Evolutionary conservation across 371 early-diverging fungal species (phyloP), one percentile per base, ranked within the genome.

Genomic region (Batkoa obscura): DNA sequence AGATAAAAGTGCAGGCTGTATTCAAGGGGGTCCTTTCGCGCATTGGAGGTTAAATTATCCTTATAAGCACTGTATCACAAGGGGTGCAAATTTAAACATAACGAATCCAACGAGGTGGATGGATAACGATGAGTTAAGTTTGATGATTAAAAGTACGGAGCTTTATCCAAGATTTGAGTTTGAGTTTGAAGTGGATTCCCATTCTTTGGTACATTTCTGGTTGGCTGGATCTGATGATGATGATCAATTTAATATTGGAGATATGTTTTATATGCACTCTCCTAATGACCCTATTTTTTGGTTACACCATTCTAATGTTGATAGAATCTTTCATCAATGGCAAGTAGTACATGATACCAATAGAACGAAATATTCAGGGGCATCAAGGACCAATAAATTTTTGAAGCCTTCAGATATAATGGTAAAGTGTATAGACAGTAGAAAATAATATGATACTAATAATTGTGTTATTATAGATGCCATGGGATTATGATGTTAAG

Each of bases 201-300:
- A 45, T 23, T 9, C 9, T 8, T 23, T 45, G n/a, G 45, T 45
- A 3, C 45, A 45, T n/a, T 45, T 45, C 15, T 45, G 3, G 4
- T n/a, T 45, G 17, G 45, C 45, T 4, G 45, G 45, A 15, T 45
- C 45, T n/a, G 50, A 31, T 35, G 32, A 50, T 35, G 50, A 50
- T 35, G 32, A 50, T 35, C 9, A 31, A 3, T 50, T 32, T 35
- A 17, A 50, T 37, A 48, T 74, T 23, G 74, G 74, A 43, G 75
- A 72, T 56, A 75, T 73, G 58, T 45, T 56, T 1, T 65, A 64
- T 0, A 58, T 43, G 57, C 53, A 59, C 46, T 61, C 69, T n/a
- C 75, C 74, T 13, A 70, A 68, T 56, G 74, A 74, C 43, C 66
- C 70, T 33, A 58, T 69, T 45, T 74, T 74, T 62, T 66, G 57